These are phyloP conservation scores for Linum usitatissimum DNA, from an alignment of 345 rosid species.

Conservation along the genomic window DNA sequence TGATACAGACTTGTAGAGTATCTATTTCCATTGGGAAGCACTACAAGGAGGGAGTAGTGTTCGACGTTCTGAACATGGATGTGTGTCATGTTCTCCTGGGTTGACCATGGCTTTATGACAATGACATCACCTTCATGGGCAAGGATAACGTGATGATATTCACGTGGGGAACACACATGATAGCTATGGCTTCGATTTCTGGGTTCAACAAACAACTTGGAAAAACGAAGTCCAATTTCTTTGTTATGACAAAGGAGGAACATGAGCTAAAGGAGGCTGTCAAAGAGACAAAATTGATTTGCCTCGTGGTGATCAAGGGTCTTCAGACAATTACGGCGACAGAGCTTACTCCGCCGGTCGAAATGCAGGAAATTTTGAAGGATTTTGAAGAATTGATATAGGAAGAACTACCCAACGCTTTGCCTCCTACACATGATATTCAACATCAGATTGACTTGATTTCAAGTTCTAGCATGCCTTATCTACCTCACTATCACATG, in stretches of 20 bases:
- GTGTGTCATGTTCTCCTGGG: not conserved
- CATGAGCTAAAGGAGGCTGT: not conserved
- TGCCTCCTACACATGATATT: too few species aligned
- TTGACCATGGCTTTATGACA: not conserved
- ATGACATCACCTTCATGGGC: not conserved
- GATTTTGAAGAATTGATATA: too few species aligned
- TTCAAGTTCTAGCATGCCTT: too few species aligned
- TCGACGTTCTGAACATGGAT: not conserved
- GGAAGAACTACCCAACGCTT: too few species aligned
- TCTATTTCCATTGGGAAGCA: slow-evolving; percentile 3
- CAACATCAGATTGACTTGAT: too few species aligned
- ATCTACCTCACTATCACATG: too few species aligned
- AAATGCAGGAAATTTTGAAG: too few species aligned
- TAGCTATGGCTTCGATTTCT: not conserved
- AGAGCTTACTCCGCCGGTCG: too few species aligned
- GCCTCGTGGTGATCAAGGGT: not conserved
- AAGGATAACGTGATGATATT: not conserved
- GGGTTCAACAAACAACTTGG: too few species aligned
- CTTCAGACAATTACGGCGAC: too few species aligned
- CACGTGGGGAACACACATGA: not conserved
- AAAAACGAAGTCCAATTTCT: not conserved
- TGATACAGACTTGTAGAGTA: not conserved
- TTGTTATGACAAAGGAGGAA: not conserved
- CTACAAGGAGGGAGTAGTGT: not conserved
- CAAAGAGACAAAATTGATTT: too few species aligned